Percentiles rank a stretch among this genome's conserved stretches.
These are phyloP conservation scores for Cutaneotrichosporon spelunceum DNA, from an alignment of 1,284 basidiomycete species.

Conservation along the genomic window DNA sequence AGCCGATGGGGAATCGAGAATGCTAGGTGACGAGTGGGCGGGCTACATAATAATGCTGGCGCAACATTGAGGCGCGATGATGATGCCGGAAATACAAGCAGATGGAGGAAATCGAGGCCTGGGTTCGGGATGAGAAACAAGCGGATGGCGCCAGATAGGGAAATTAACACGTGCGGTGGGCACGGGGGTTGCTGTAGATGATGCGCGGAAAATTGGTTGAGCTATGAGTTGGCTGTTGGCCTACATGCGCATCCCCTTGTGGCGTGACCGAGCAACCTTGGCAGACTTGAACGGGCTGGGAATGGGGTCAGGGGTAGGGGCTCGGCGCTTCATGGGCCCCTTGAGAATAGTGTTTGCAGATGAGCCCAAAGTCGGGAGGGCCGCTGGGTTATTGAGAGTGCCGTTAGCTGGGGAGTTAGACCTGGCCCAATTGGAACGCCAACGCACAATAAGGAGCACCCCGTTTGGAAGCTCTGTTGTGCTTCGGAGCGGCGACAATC, in stretches of 20 bases:
- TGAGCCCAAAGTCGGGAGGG: neutral
- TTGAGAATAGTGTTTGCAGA: neutral
- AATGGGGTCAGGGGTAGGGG: neutral
- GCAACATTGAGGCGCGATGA: neutral
- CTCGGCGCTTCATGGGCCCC: neutral
- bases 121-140: neutral
- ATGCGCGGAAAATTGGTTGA: neutral
- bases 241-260: neutral
- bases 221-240: neutral
- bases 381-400: neutral
- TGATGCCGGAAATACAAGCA: neutral
- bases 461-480: neutral
- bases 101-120: neutral
- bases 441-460: neutral
- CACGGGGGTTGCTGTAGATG: neutral
- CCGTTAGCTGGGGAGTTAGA: neutral
- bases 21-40: slow-evolving; percentile 1
- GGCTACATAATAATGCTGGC: neutral
- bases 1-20: neutral
- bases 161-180: neutral
- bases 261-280: neutral
- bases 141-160: neutral
- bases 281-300: neutral
- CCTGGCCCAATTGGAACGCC: neutral
- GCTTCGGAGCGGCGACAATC: neutral